These are phyloP conservation scores for Monilinia fructicola DNA, from an alignment of 2,329 filamentous ascomycete species.

Conservation along the genomic window DNA sequence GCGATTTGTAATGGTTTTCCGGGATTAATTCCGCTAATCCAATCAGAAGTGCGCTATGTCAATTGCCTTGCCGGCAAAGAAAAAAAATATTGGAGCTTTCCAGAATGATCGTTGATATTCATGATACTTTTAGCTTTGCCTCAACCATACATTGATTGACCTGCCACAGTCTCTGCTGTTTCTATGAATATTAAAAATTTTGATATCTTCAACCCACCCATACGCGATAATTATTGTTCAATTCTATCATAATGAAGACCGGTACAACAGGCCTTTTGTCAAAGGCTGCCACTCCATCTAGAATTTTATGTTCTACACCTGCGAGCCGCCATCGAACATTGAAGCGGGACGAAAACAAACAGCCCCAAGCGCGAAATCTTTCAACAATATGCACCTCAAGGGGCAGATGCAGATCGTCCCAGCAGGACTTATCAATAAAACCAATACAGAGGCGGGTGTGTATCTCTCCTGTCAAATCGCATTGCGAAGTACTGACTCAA, in stretches of 20 bases:
- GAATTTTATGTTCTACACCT: slow-evolving; percentile 36
- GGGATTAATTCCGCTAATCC: slow-evolving; percentile 8
- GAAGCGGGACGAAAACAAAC: slow-evolving; percentile 26
- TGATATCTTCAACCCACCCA: not conserved
- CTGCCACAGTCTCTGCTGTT: slow-evolving; percentile 10
- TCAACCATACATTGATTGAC: slow-evolving; percentile 19
- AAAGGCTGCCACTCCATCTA: slow-evolving; percentile 37
- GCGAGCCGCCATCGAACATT: slow-evolving; percentile 31
- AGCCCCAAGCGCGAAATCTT: slow-evolving; percentile 29
- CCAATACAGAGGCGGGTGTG: slow-evolving; percentile 34
- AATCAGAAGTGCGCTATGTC: slow-evolving; percentile 18
- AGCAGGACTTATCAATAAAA: slow-evolving; percentile 4
- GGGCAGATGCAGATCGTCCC: slow-evolving; percentile 4
- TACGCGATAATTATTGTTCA: not conserved
- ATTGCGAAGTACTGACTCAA: slow-evolving; percentile 15
- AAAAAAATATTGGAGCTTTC: slow-evolving; percentile 25
- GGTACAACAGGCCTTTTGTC: slow-evolving; percentile 38
- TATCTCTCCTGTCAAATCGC: slow-evolving; percentile 4
- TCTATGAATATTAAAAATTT: not conserved
- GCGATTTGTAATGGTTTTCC: slow-evolving; percentile 16
- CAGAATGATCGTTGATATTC: slow-evolving; percentile 22
- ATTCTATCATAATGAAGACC: slow-evolving; percentile 37
- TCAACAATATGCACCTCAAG: slow-evolving; percentile 10
- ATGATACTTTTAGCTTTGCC: slow-evolving; percentile 13
- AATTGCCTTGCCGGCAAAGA: slow-evolving; percentile 11